Percentiles rank a stretch among this genome's conserved stretches.
Evolutionary conservation across 371 early-diverging fungal genomes (phyloP).

Genomic region (Saksenaea oblongispora): DNA sequence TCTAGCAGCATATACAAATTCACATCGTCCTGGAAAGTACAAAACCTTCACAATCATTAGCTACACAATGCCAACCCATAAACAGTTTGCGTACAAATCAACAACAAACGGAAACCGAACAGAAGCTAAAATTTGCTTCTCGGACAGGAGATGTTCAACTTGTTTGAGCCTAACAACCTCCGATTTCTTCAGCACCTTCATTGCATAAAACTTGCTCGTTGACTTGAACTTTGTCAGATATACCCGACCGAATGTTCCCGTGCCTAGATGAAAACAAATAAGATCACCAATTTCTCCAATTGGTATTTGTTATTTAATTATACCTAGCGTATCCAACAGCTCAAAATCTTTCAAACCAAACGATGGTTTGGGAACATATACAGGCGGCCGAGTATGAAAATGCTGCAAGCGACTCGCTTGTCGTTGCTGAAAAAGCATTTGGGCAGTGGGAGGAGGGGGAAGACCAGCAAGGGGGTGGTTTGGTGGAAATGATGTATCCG

Average conservation of each 20-base stretch:
- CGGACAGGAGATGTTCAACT: constrained; percentile 96
- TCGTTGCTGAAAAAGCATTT: constrained; percentile 15
- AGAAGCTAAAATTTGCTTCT: constrained; percentile 88
- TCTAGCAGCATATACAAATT: constrained; percentile 91
- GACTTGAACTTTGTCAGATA: constrained; percentile 71
- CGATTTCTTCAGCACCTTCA: constrained; percentile 92
- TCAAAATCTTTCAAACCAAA: constrained; percentile 22
- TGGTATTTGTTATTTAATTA: background rate
- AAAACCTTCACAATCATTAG: constrained; percentile 21
- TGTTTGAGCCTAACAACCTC: constrained; percentile 93
- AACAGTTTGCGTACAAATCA: constrained; percentile 62
- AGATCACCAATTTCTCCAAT: background rate
- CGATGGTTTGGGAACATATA: constrained; percentile 18
- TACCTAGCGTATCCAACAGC: constrained; percentile 24
- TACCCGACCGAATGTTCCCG: constrained; percentile 92
- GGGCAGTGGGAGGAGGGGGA: constrained; percentile 3
- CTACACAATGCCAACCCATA: background rate
- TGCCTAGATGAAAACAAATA: constrained; percentile 15
- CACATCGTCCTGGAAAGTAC: constrained; percentile 81
- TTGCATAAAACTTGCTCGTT: constrained; percentile 81
- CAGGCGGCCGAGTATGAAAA: constrained; percentile 21
- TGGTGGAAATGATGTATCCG: constrained; percentile 15
- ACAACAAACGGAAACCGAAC: constrained; percentile 95
- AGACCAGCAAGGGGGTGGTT: constrained; percentile 22
- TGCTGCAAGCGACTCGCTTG: constrained; percentile 16